Base-by-base conservation (phyloP, 139 green algal genomes). In the Asterochloris sp. region DNA sequence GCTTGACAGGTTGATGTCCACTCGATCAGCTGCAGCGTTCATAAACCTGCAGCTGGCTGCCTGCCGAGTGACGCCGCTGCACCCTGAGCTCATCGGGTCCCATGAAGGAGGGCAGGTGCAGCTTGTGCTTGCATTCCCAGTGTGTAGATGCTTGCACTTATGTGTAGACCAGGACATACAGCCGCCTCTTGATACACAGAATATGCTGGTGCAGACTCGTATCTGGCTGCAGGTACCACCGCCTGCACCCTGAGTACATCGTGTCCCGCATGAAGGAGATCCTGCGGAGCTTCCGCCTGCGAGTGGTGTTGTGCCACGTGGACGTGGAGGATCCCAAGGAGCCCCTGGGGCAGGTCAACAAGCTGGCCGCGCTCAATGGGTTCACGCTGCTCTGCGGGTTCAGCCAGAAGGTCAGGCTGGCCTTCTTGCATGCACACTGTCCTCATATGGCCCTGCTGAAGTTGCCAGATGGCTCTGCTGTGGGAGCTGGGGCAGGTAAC, bases 191-290 rank as follows among this genome's bases (percentile, higher is more conserved):
- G n/a, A n/a, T n/a, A n/a, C n/a, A n/a, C n/a, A n/a, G n/a, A n/a
- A n/a, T n/a, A n/a, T n/a, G n/a, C n/a, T n/a, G n/a, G n/a, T n/a
- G n/a, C n/a, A n/a, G n/a, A n/a, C n/a, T n/a, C n/a, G n/a, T n/a
- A n/a, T n/a, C n/a, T n/a, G n/a, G 13, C 47, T 74, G 16, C 91
- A 97, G 94, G 81, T 98, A 95, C 82, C 96, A 98, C 86, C 83
- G 97, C 77, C 90, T 98, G 28, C 94, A 98, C 80, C 96, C 95
- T 10, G 92, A 98, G 26, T 98, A 98, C 87, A 88, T 98, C 62
- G 83, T 95, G 71, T 69, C 87, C 27, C 91, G 96, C 75, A 95
- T 98, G 71, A 88, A 91, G 60, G 92, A 95, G 83, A 84, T 98
- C 76, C 90, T 95, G 86, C 91, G 89, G 0, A 81, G 82, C 47